Percentiles rank a stretch among this genome's conserved stretches.
Evolutionary conservation across 1,284 basidiomycete species (phyloP).

Genomic region (Acaromyces ingoldii): DNA sequence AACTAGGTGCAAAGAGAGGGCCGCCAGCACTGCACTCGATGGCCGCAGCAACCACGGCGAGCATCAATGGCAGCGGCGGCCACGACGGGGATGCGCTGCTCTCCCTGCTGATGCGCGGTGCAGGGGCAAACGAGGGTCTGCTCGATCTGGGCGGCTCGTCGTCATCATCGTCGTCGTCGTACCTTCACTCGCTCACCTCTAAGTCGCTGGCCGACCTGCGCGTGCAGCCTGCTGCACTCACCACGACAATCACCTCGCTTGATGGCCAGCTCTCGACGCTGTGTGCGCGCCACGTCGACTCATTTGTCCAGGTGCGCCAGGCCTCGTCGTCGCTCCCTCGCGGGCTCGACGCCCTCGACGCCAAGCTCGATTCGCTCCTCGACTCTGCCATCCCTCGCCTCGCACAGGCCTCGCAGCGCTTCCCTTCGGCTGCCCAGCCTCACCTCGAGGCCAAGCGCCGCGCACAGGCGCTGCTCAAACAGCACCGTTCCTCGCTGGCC

Average conservation of each 20-base stretch:
- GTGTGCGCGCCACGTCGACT: slow-evolving; percentile 5
- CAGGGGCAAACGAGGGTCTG: no score
- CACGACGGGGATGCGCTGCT: no score
- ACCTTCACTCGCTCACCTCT: not conserved
- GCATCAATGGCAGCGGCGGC: no score
- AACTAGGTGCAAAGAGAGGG: no score
- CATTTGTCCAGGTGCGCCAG: slow-evolving; percentile 6
- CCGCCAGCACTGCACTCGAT: no score
- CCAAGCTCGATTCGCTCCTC: not conserved
- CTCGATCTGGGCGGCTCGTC: no score
- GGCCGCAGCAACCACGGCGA: no score
- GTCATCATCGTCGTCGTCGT: not conserved
- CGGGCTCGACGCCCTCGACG: not conserved
- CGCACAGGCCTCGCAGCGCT: not conserved
- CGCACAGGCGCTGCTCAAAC: slow-evolving; percentile 1
- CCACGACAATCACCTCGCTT: not conserved
- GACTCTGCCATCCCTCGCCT: slow-evolving; percentile 1
- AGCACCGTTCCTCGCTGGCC: not conserved
- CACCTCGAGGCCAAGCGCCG: not conserved
- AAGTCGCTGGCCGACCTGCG: slow-evolving; percentile 1
- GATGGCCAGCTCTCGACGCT: slow-evolving; percentile 10
- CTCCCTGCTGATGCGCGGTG: no score
- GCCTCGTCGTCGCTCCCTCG: slow-evolving; percentile 1
- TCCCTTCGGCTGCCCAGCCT: not conserved
- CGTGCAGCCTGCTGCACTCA: not conserved